Percentiles rank a stretch among this genome's conserved stretches.
These are phyloP conservation scores for Akanthomyces dipterigenus DNA, from an alignment of 2,329 filamentous ascomycete species.

Conservation along the genomic window DNA sequence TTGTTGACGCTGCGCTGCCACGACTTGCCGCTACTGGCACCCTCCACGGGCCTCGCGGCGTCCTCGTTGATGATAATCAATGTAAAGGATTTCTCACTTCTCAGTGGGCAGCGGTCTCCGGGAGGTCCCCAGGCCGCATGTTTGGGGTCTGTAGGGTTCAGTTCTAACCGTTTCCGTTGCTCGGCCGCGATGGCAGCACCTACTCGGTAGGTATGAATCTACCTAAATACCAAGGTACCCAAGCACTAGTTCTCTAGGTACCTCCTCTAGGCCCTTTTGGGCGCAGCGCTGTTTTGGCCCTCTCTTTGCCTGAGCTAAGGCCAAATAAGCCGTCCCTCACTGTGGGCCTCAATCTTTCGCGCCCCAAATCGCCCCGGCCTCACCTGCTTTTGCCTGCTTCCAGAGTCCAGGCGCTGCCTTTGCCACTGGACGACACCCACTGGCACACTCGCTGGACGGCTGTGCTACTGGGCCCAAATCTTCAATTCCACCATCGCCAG, in stretches of 20 bases:
- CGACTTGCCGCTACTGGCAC: not conserved
- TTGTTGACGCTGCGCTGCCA: constrained; percentile 6
- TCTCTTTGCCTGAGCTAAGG: not conserved
- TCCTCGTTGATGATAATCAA: not conserved
- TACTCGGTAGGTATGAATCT: no score
- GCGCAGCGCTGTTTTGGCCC: not conserved
- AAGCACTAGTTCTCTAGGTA: no score
- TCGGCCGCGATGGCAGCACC: not conserved
- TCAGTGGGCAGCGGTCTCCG: not conserved
- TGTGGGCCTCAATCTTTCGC: constrained; percentile 5
- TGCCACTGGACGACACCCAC: not conserved
- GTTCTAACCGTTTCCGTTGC: not conserved
- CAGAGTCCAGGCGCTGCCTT: not conserved
- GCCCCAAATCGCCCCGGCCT: not conserved
- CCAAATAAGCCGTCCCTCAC: not conserved
- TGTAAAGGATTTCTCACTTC: not conserved
- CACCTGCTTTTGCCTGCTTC: not conserved
- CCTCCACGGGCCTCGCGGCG: not conserved
- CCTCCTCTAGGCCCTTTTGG: not conserved
- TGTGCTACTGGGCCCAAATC: not conserved
- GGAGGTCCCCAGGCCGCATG: no score
- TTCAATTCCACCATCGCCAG: constrained; percentile 7
- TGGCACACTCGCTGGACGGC: not conserved
- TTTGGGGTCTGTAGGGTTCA: no score
- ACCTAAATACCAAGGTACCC: no score